These are phyloP conservation scores for Manihot esculenta DNA, from an alignment of 441 rosid genomes.

Conservation along the genomic window DNA sequence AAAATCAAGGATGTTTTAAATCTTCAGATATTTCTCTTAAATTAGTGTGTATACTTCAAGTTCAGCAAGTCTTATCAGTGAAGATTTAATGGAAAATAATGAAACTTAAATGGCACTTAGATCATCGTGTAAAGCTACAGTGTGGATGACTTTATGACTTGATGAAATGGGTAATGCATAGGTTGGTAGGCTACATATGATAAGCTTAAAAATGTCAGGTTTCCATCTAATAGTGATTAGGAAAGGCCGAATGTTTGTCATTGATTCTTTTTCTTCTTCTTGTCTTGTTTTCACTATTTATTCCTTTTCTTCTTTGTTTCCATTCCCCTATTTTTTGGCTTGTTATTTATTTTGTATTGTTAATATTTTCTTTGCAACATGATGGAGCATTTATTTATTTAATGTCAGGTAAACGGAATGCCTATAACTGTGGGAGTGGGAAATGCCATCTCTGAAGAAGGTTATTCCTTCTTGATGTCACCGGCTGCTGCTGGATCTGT, in stretches of 20 bases:
- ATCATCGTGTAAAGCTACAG: too few relatives aligned
- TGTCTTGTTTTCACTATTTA: background rate
- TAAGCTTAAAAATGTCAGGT: background rate
- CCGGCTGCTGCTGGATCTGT: constrained; percentile 67
- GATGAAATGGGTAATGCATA: background rate
- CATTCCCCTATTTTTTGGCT: background rate
- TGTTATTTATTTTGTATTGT: background rate
- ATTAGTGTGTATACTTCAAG: too few relatives aligned
- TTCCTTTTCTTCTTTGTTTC: too few relatives aligned
- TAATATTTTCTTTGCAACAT: background rate
- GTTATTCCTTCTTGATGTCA: constrained; percentile 67
- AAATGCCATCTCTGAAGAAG: constrained; percentile 58
- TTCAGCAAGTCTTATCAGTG: too few relatives aligned
- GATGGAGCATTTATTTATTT: constrained; percentile 6
- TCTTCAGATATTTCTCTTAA: background rate
- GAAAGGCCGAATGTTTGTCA: background rate
- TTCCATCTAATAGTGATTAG: too few relatives aligned
- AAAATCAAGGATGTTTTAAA: background rate
- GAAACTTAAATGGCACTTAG: background rate
- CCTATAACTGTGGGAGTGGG: constrained; percentile 88
- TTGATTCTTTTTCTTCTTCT: background rate
- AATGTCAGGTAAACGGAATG: constrained; percentile 64
- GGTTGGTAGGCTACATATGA: background rate
- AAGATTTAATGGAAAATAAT: background rate
- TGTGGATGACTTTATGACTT: background rate